Conservation (phyloP, 805 yeast species). For the Torulaspora indica region DNA sequence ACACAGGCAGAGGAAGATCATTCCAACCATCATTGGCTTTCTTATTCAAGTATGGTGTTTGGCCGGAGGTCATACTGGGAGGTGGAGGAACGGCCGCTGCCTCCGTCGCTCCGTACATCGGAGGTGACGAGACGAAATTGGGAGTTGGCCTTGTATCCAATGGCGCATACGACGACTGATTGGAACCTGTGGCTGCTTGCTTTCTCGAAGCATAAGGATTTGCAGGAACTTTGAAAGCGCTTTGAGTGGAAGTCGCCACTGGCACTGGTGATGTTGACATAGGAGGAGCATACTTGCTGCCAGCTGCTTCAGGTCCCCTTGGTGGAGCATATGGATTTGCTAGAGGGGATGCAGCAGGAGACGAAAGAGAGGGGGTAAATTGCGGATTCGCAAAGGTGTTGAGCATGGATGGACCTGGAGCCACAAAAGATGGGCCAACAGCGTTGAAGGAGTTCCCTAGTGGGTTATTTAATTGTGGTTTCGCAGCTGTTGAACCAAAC, state of each 20-base stretch:
- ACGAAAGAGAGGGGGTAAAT: not conserved
- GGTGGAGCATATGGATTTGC: conserved; percentile 22
- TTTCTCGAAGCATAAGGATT: conserved; percentile 31
- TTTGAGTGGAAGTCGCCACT: conserved; percentile 4
- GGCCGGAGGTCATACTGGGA: conserved; percentile 35
- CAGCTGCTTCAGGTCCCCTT: conserved; percentile 27
- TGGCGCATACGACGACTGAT: conserved; percentile 26
- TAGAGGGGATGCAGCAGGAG: conserved; percentile 6
- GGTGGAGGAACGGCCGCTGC: conserved; percentile 41
- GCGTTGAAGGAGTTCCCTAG: conserved; percentile 5
- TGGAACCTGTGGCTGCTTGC: conserved; percentile 9
- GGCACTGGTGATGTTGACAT: not conserved
- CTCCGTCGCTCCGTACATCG: conserved; percentile 41
- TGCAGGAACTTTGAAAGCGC: conserved; percentile 22
- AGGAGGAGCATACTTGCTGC: conserved; percentile 22
- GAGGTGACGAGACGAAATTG: conserved; percentile 18
- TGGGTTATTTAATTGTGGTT: not conserved
- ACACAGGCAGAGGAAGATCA: conserved; percentile 34
- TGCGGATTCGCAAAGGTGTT: conserved; percentile 1
- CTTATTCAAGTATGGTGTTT: conserved; percentile 34
- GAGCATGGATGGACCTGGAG: conserved; percentile 3
- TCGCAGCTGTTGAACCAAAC: conserved; percentile 8
- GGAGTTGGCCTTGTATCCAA: conserved; percentile 29
- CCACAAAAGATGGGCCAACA: not conserved
- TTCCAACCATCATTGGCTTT: conserved; percentile 39